phyloP scores from a whole-genome alignment of 768 basidiomycete species.

The Xanthoconium stramineum region DNA sequence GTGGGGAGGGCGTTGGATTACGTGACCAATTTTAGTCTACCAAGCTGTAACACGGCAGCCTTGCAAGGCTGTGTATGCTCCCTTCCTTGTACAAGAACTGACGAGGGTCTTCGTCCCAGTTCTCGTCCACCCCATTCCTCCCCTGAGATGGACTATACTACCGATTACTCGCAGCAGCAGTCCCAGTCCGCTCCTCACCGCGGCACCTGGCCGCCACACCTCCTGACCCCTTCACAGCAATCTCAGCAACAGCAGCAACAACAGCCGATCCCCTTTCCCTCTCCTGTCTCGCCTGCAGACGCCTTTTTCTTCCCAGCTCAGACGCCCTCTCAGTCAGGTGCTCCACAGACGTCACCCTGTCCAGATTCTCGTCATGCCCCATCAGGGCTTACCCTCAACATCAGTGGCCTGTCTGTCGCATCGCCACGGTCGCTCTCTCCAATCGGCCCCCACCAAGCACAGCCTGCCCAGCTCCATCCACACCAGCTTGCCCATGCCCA shows the following conservation, averaged over 20 bases:
- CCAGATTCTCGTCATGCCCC: conserved; percentile 11
- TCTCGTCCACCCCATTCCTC: neutral
- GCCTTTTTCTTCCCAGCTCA: conserved; percentile 24
- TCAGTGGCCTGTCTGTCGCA: conserved; percentile 62
- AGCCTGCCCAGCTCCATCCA: conserved; percentile 53
- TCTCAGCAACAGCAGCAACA: conserved; percentile 3
- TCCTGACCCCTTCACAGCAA: conserved; percentile 8
- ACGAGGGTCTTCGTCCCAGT: neutral
- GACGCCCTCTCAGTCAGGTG: conserved; percentile 1
- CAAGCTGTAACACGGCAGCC: conserved; percentile 16
- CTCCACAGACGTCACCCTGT: conserved; percentile 14
- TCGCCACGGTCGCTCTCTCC: conserved; percentile 67
- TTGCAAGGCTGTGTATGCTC: conserved; percentile 7
- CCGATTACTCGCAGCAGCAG: conserved; percentile 29
- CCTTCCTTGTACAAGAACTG: conserved; percentile 12
- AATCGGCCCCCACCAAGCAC: conserved; percentile 44
- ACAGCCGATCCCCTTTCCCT: conserved; percentile 20
- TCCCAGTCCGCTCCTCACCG: conserved; percentile 32
- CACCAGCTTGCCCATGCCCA: conserved; percentile 48
- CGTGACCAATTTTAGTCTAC: neutral
- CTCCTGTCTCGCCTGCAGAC: conserved; percentile 21
- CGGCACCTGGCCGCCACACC: conserved; percentile 21
- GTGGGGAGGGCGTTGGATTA: conserved; percentile 7
- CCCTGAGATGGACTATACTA: conserved; percentile 21
- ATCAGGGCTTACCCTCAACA: conserved; percentile 58